phyloP scores from a whole-genome alignment of 2,329 filamentous ascomycete genomes.

The Cladosporium sp. region DNA sequence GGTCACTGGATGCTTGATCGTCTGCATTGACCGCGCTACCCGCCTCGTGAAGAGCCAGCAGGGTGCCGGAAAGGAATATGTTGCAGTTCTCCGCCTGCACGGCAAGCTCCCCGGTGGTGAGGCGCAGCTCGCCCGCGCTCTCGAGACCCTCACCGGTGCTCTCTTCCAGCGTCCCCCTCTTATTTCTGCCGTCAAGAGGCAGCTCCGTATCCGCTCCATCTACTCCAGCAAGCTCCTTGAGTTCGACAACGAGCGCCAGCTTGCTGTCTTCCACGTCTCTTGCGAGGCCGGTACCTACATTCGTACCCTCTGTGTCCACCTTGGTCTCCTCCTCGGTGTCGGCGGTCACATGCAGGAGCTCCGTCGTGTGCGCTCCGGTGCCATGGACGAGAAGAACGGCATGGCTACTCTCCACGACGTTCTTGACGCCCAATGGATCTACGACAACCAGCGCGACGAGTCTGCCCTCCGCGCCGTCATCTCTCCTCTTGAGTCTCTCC shows the following conservation, averaged over 20 bases:
- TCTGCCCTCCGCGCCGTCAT: slow-evolving; percentile 88
- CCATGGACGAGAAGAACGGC: slow-evolving; percentile 85
- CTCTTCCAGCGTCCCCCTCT: slow-evolving; percentile 95
- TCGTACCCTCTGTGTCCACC: slow-evolving; percentile 92
- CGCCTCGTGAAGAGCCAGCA: slow-evolving; percentile 98
- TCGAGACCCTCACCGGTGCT: slow-evolving; percentile 93
- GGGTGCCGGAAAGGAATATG: slow-evolving; percentile 98
- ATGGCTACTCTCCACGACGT: slow-evolving; percentile 95
- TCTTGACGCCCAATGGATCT: slow-evolving; percentile 90
- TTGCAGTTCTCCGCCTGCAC: slow-evolving; percentile 90
- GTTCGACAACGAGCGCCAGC: slow-evolving; percentile 96
- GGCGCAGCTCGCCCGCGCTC: slow-evolving; percentile 84
- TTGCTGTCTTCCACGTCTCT: slow-evolving; percentile 98
- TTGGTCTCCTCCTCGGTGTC: slow-evolving; percentile 73
- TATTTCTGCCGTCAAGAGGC: slow-evolving; percentile 97
- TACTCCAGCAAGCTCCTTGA: slow-evolving; percentile 93
- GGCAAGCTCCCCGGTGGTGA: slow-evolving; percentile 92
- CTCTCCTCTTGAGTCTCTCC: slow-evolving; percentile 83
- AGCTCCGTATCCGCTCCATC: slow-evolving; percentile 96
- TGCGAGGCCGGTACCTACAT: slow-evolving; percentile 99
- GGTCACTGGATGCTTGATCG: slow-evolving; percentile 92
- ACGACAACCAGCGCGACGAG: slow-evolving; percentile 95
- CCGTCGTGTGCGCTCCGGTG: slow-evolving; percentile 85
- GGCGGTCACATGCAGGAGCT: slow-evolving; percentile 99
- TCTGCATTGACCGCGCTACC: slow-evolving; percentile 94